Conservation (phyloP, 2,329 filamentous ascomycete genomes). For the Penicillium aurantiogriseum region DNA sequence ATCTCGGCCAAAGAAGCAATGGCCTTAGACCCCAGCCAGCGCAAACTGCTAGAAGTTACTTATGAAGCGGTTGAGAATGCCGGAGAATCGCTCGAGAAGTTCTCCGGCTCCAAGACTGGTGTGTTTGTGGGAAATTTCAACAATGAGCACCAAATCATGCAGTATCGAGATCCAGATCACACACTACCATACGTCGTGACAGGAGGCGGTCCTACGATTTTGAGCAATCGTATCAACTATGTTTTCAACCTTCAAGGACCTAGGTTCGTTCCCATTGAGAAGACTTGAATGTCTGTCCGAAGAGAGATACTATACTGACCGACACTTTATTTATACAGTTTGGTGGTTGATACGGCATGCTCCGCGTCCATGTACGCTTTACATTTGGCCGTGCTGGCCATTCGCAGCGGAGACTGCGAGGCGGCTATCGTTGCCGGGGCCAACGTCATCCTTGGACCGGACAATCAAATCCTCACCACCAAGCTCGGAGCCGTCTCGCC, state of each 20-base stretch:
- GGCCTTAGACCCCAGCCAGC: constrained; percentile 33
- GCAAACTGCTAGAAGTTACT: constrained; percentile 32
- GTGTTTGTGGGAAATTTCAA: constrained; percentile 19
- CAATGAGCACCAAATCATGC: background rate
- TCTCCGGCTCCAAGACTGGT: constrained; percentile 24
- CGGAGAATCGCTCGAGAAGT: constrained; percentile 23
- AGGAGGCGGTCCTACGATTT: constrained; percentile 14
- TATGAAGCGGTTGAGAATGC: constrained; percentile 34
- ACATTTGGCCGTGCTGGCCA: constrained; percentile 35
- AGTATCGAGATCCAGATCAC: constrained; percentile 21
- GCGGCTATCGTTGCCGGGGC: constrained; percentile 1
- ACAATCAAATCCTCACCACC: background rate
- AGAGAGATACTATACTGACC: too few species aligned
- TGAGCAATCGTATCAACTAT: constrained; percentile 21
- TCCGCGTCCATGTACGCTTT: constrained; percentile 38
- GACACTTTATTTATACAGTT: background rate
- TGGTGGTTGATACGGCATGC: constrained; percentile 42
- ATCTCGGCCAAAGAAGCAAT: constrained; percentile 26
- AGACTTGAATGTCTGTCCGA: too few species aligned
- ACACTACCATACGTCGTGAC: constrained; percentile 20
- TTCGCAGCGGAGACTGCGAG: constrained; percentile 20
- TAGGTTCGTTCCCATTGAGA: constrained; percentile 12
- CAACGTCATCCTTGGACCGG: constrained; percentile 22
- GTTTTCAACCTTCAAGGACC: constrained; percentile 24
- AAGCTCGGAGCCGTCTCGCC: constrained; percentile 6